Percentiles rank a stretch among this genome's conserved stretches.
Conservation (phyloP, 768 basidiomycete genomes). For the Lactarius deliciosus region DNA sequence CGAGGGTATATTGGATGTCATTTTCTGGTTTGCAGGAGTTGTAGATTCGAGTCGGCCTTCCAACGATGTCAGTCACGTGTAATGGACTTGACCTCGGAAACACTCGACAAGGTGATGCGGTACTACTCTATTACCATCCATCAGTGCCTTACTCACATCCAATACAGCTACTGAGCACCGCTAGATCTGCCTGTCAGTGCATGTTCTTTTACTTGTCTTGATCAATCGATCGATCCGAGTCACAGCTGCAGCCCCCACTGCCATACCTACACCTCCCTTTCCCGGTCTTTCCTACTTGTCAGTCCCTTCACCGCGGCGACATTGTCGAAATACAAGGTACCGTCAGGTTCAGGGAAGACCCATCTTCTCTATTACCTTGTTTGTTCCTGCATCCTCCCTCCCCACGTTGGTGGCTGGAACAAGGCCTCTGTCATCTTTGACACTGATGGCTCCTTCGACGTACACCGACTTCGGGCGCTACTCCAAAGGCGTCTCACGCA, state of each 20-base stretch:
- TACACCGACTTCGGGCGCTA: conserved; percentile 52
- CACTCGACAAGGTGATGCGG: conserved; percentile 23
- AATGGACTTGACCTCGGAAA: conserved; percentile 10
- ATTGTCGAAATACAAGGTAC: conserved; percentile 77
- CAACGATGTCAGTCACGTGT: conserved; percentile 10
- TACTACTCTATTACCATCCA: too few species aligned
- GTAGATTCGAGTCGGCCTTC: neutral
- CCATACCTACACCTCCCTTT: conserved; percentile 22
- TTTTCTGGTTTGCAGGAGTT: neutral
- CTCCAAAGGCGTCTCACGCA: conserved; percentile 48
- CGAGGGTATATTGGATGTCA: conserved; percentile 40
- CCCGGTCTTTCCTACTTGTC: conserved; percentile 30
- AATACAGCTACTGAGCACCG: conserved; percentile 15
- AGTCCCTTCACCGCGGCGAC: conserved; percentile 52
- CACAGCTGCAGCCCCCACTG: conserved; percentile 11
- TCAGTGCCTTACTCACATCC: neutral
- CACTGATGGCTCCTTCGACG: conserved; percentile 63
- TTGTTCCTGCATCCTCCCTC: conserved; percentile 57
- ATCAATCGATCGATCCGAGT: conserved; percentile 6
- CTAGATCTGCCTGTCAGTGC: conserved; percentile 20
- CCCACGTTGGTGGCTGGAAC: conserved; percentile 52
- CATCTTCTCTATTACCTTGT: conserved; percentile 71
- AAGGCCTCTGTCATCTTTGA: conserved; percentile 70
- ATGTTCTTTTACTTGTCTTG: neutral
- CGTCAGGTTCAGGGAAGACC: conserved; percentile 73